These are phyloP conservation scores for Musa acuminata DNA, from an alignment of 176 grass and related monocot species.

Conservation along the genomic window DNA sequence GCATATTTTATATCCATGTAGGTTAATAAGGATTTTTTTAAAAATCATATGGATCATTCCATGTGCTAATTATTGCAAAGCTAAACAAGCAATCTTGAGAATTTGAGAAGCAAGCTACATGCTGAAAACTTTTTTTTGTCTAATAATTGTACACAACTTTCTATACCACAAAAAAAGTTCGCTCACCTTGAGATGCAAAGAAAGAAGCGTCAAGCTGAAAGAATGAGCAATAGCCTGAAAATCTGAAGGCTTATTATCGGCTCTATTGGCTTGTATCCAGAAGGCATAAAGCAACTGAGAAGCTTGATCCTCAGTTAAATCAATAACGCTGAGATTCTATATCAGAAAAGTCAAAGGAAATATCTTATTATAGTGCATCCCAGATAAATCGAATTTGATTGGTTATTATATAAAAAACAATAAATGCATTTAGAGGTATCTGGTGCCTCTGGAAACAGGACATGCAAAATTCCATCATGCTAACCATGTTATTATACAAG, in stretches of 20 bases:
- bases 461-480: too few relatives aligned
- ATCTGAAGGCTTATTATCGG: constrained; percentile 84
- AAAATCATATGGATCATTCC: too few relatives aligned
- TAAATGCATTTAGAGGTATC: not conserved
- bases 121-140: not conserved
- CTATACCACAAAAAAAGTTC: not conserved
- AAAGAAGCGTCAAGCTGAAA: constrained; percentile 67
- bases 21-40: too few relatives aligned
- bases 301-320: constrained; percentile 83
- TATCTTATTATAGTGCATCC: not conserved
- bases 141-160: not conserved
- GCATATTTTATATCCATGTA: too few relatives aligned
- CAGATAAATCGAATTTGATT: not conserved
- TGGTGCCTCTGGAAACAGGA: not conserved
- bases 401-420: not conserved
- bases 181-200: constrained; percentile 57
- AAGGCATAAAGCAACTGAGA: constrained; percentile 73
- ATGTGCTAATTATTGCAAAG: not conserved
- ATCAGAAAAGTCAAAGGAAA: constrained; percentile 12
- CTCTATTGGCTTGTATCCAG: constrained; percentile 79
- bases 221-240: constrained; percentile 90
- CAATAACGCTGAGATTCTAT: constrained; percentile 56
- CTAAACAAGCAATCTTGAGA: not conserved
- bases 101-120: not conserved
- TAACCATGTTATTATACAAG: too few relatives aligned